Evolutionary conservation across 345 rosid species (phyloP), one percentile per base, ranked within the genome.

Genomic region (Carallia brachiata): DNA sequence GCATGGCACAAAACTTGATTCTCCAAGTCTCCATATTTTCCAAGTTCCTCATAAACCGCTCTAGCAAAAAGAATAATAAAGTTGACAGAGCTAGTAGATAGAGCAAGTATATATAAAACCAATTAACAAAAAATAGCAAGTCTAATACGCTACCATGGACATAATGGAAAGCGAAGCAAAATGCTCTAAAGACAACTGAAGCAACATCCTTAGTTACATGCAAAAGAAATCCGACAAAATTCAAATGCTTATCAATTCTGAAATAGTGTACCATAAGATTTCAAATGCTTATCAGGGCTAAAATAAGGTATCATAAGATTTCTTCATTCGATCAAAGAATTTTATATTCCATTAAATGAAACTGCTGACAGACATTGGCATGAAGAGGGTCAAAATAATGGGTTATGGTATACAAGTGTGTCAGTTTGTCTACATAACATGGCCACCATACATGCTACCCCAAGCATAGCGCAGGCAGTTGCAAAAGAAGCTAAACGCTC

Each of bases 1-100:
- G 86, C 97, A 79, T 86, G 97, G 53, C 98, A 95, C 80, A 95
- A 83, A 68, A 95, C 84, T 81, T 90, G 99, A 83, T 92, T 92
- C 81, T 95, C 99, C 53, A 89, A 78, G 81, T 90, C 96, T 76
- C 99, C 99, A 82, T 92, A 96, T 81, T 96, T 92, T 36, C 97
- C 95, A 63, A 96, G 95, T 82, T 96, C 96, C 85, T 89, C 98
- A 74, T 96, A 96, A 66, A 92, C 98, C 74, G 99, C 92, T 81
- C 99, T 96, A 73, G 50, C 66, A 65, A 55, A 78, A 36, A 61
- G 47, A 36, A 34, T 12, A 23, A 27, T 4, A 36, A 62, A 30
- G 7, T 34, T 62, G 50, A 28, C 36, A 40, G 15, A 40, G 15
- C 48, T 8, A 56, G 6, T 19, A 15, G 4, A 40, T 18, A 32